Evolutionary conservation across 352 stramenopile species (phyloP), one percentile per base, ranked within the genome.

Genomic region (Pythium aphanidermatum): DNA sequence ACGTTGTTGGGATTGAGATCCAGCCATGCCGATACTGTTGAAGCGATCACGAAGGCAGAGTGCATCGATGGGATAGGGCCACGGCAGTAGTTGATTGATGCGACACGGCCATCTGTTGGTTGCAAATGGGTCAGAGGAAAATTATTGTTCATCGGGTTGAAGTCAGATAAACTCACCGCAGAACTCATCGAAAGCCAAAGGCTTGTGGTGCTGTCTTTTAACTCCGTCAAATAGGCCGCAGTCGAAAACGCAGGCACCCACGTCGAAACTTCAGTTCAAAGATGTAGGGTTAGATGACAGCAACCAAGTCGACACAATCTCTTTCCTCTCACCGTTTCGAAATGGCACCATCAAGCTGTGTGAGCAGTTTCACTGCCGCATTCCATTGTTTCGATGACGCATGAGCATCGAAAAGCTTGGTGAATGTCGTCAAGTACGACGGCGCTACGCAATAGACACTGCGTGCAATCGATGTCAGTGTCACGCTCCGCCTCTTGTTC

Each of bases 191-290:
- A 83, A 86, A 2, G 86, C 75, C 5, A 94, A 60, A 13, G 79
- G 55, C 40, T 92, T 92, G 58, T 87, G 75, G 37, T 92, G 80
- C 47, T 83, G 60, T 3, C 75, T 66, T 55, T 92, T 90, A 38
- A 94, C 66, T 7, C 79, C 82, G 27, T 94, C 80, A 48, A 94
- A 88, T 14, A 94, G 59, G 2, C 82, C 82, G 33, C 82, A 94
- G 53, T 94, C 82, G 56, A 94, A 89, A 2, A 94, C 65, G 36
- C 82, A 94, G 14, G 82, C 82, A 6, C 79, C 76, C 37, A 70
- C 73, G 24, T 84, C 77, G 51, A 92, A 94, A 28, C 81, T 88
- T 33, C 16, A 17, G 35, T n/a, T n/a, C n/a, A n/a, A n/a, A n/a
- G n/a, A n/a, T n/a, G n/a, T n/a, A n/a, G n/a, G n/a, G n/a, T n/a